Evolutionary conservation across 1,139 yeast species (phyloP), one percentile per base, ranked within the genome.

Genomic region (Groenewaldozyma sp.): DNA sequence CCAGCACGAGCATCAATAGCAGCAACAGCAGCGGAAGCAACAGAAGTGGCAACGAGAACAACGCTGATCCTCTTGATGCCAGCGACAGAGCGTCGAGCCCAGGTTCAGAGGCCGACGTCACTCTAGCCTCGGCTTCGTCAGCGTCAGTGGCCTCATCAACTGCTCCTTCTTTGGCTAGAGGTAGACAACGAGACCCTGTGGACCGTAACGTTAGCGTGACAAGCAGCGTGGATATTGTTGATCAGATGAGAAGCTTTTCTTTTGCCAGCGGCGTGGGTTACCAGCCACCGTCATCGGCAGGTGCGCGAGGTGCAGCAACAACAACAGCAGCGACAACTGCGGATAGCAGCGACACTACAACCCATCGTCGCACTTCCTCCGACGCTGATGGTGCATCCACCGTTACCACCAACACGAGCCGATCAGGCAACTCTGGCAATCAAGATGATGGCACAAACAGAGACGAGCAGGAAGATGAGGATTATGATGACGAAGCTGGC

Each of bases 171-270:
- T n/a, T 7, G 13, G 33, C 19, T 5, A 9, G 21, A n/a, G 31
- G 6, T 10, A 14, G n/a, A 6, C 7, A 7, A 7, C 26, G 13
- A 18, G 31, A 10, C 6, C 31, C 34, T 3, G 28, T 33, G 27
- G 34, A 36, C 36, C 37, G 49, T 3, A 37, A 39, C 11, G 39
- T 36, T 11, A 41, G 45, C 26, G 40, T 40, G 2, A 43, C 40
- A 16, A 45, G 47, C 37, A 45, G 48, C 28, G 47, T 47, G 10
- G 50, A 47, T 31, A 39, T 47, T 29, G 50, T 43, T 10, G 50
- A 47, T 24, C 48, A 43, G 37, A 32, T 33, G 27, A 35, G 24
- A 16, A 35, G 19, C 10, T 28, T 35, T 26, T 28, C 24, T 18
- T 14, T 27, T 24, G 14, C 26, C 10, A 18, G 7, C 14, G 11